Conservation (phyloP, 1,284 basidiomycete genomes). For the Coniferiporia weirii region DNA sequence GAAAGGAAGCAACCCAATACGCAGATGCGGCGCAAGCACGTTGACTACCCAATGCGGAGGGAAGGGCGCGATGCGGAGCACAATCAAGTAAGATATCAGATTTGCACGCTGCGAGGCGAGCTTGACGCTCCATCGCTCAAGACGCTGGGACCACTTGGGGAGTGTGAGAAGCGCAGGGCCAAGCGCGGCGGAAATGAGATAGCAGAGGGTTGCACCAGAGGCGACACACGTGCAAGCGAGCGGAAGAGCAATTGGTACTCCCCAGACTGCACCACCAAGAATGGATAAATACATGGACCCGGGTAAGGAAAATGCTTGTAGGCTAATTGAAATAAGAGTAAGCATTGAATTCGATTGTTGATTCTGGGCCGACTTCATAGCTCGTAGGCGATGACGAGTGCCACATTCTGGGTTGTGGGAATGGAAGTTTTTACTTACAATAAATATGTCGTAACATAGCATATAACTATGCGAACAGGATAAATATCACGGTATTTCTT, state of each 20-base stretch:
- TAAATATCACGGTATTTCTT: conserved; percentile 88
- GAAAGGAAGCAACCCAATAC: conserved; percentile 80
- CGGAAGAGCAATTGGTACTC: conserved; percentile 82
- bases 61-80: conserved; percentile 89
- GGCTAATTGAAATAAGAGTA: conserved; percentile 38
- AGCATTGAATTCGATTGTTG: no score
- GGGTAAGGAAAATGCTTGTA: conserved; percentile 95
- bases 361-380: no score
- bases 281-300: conserved; percentile 99
- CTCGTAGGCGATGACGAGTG: background rate
- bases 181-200: conserved; percentile 84
- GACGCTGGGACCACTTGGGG: conserved; percentile 75
- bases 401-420: background rate
- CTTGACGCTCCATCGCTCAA: conserved; percentile 78
- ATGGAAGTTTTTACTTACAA: conserved; percentile 55
- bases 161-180: conserved; percentile 85
- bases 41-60: conserved; percentile 98
- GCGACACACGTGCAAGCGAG: conserved; percentile 93
- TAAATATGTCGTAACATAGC: conserved; percentile 84
- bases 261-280: conserved; percentile 94
- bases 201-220: conserved; percentile 88
- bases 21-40: conserved; percentile 89
- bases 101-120: conserved; percentile 72
- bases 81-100: conserved; percentile 85
- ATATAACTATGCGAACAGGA: conserved; percentile 74